Evolutionary conservation across 768 basidiomycete species (phyloP), one percentile per base, ranked within the genome.

Genomic region (Daedalea quercina): DNA sequence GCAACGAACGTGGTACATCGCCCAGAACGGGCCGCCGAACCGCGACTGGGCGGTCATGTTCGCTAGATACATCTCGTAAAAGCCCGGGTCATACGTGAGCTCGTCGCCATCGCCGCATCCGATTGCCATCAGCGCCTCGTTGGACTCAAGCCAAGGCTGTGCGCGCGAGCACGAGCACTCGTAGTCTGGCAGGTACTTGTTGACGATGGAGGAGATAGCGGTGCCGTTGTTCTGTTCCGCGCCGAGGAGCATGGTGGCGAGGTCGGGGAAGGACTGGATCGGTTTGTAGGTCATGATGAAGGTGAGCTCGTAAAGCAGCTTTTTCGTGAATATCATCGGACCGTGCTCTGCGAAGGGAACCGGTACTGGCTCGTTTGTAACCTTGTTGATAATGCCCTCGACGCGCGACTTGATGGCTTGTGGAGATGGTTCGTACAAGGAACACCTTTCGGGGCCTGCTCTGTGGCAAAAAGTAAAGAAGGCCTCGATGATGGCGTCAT

Each of bases 381-480:
- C 50, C 17, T 42, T 23, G 40, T 26, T 25, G 20, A 59, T 42
- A 33, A 56, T 28, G 15, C 41, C 17, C n/a, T 49, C 33, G 40
- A 61, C 56, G 15, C 62, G 63, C 1, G 50, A 51, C 11, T 57
- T 47, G 40, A 68, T 58, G 35, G 45, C n/a, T 2, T 51, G 54
- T 1, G 60, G 43, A 26, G 57, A 58, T 2, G 56, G 17, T 48
- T 64, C 64, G 52, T 60, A 60, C 20, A 69, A 51, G 1, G 57
- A 49, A 47, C 67, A 69, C 13, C 44, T 44, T 17, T 50, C 35
- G 0, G 61, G 59, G 4, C 64, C 64, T 8, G 63, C 66, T 9
- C 54, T 20, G 35, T 57, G 44, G 54, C 61, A 67, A 50, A 59
- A 55, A 1, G 34, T 35, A 42, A 50, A 56, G 24, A 65, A 46